A percentile compares a stretch with the other conserved stretches of the same genome.
Conservation (phyloP, 2,329 filamentous ascomycete genomes). For the Pseudocercospora vitis region DNA sequence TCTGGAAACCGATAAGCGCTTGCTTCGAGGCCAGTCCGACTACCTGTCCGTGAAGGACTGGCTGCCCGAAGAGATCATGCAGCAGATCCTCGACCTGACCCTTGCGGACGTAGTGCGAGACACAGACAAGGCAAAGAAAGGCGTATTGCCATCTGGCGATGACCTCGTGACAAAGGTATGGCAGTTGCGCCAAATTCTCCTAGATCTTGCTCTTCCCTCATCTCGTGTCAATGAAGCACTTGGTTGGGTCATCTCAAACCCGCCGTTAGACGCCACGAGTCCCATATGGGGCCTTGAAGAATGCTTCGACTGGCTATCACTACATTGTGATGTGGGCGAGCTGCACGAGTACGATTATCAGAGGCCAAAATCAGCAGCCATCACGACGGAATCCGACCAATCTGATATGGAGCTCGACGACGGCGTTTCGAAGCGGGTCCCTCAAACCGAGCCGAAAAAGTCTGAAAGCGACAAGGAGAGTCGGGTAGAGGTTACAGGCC, state of each 20-base stretch:
- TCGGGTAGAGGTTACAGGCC: constrained; percentile 14
- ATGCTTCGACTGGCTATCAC: constrained; percentile 84
- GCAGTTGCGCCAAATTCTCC: constrained; percentile 75
- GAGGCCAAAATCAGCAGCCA: constrained; percentile 26
- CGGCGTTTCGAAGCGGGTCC: neutral
- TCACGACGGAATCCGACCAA: constrained; percentile 10
- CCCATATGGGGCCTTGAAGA: constrained; percentile 78
- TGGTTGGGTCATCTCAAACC: constrained; percentile 59
- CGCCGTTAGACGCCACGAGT: constrained; percentile 51
- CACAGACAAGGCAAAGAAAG: constrained; percentile 48
- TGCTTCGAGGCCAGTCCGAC: constrained; percentile 77
- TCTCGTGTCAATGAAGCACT: constrained; percentile 64
- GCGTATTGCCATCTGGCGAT: constrained; percentile 63
- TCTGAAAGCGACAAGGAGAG: constrained; percentile 8
- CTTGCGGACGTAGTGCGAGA: constrained; percentile 54
- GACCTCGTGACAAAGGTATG: constrained; percentile 78
- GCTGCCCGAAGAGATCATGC: constrained; percentile 76
- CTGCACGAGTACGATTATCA: constrained; percentile 38
- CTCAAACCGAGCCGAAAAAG: constrained; percentile 9
- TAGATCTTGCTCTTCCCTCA: constrained; percentile 66
- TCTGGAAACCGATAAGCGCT: constrained; percentile 79
- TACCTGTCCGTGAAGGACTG: constrained; percentile 71
- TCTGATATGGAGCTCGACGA: constrained; percentile 7
- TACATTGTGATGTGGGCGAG: constrained; percentile 58
- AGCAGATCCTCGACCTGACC: constrained; percentile 72